These are phyloP conservation scores for Solanum chilense DNA, from an alignment of 257 asterid genomes.

Conservation along the genomic window DNA sequence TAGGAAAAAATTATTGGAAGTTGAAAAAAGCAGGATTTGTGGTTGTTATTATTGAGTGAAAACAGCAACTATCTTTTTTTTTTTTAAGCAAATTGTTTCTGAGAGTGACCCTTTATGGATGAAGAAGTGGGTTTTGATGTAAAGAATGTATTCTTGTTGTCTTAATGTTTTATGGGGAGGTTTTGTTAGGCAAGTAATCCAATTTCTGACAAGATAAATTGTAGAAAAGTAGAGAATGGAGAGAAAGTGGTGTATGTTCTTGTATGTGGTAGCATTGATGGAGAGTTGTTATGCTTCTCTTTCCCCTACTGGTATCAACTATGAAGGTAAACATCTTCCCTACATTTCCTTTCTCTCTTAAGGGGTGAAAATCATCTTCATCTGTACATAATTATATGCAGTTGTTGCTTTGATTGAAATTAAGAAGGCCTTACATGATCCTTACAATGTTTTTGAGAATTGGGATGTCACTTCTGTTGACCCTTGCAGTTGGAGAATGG, in stretches of 20 bases:
- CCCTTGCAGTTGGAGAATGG: conserved; percentile 99
- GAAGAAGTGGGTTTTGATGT: neutral
- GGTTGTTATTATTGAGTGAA: neutral
- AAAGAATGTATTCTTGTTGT: neutral
- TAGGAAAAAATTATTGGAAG: neutral
- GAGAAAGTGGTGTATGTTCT: conserved; percentile 22
- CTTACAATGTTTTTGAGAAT: conserved; percentile 71
- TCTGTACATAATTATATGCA: conserved; percentile 14
- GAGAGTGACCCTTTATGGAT: neutral
- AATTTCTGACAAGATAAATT: neutral
- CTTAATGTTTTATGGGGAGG: neutral
- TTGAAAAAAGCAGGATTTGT: conserved; percentile 13
- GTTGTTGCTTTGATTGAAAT: conserved; percentile 89
- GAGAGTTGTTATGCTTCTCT: conserved; percentile 61
- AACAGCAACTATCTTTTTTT: conserved; percentile 13
- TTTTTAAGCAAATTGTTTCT: neutral
- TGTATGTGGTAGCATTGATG: conserved; percentile 34
- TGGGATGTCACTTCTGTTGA: conserved; percentile 97
- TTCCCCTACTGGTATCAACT: conserved; percentile 93
- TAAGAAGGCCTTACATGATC: conserved; percentile 60
- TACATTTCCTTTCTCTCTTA: neutral
- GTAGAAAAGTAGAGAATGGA: conserved; percentile 32
- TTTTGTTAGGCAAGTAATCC: neutral
- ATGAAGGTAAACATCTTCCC: conserved; percentile 62
- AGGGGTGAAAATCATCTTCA: neutral